Evolutionary conservation across 2,329 filamentous ascomycete genomes (phyloP).

Genomic region (Thelonectria olida): DNA sequence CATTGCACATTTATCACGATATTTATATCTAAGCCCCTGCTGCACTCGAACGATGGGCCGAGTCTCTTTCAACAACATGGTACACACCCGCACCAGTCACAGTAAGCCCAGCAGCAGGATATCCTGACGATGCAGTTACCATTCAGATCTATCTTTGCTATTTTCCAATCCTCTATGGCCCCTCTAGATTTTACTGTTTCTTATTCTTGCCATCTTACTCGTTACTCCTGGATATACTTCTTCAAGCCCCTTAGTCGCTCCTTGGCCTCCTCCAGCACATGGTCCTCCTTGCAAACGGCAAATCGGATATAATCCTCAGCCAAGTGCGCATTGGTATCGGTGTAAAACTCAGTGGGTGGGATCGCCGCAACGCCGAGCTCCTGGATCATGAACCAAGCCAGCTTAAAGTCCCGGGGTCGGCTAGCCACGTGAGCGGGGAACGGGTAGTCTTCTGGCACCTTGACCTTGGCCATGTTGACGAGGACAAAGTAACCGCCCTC

Average conservation of each 20-base stretch:
- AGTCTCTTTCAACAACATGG: background rate
- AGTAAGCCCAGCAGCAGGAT: background rate
- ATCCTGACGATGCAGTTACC: background rate
- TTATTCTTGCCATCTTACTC: background rate
- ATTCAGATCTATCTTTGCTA: slow-evolving; percentile 16
- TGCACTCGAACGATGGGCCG: background rate
- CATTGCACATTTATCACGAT: background rate
- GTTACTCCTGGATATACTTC: slow-evolving; percentile 67
- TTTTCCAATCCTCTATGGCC: slow-evolving; percentile 5
- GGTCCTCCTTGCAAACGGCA: slow-evolving; percentile 94
- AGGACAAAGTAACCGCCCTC: slow-evolving; percentile 98
- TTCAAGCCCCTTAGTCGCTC: slow-evolving; percentile 76
- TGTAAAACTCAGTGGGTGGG: slow-evolving; percentile 97
- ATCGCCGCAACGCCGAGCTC: slow-evolving; percentile 96
- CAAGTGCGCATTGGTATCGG: slow-evolving; percentile 80
- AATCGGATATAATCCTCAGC: slow-evolving; percentile 95
- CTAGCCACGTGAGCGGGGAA: slow-evolving; percentile 90
- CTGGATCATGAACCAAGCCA: slow-evolving; percentile 96
- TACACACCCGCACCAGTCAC: too few relatives aligned
- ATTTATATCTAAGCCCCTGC: background rate
- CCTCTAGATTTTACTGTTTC: slow-evolving; percentile 8
- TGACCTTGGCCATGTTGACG: slow-evolving; percentile 90
- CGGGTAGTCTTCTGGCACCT: slow-evolving; percentile 82
- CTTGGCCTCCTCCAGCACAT: slow-evolving; percentile 82
- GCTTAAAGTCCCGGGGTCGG: slow-evolving; percentile 90